Evolutionary conservation across 345 rosid species (phyloP).

Genomic region (Laguncularia racemosa): DNA sequence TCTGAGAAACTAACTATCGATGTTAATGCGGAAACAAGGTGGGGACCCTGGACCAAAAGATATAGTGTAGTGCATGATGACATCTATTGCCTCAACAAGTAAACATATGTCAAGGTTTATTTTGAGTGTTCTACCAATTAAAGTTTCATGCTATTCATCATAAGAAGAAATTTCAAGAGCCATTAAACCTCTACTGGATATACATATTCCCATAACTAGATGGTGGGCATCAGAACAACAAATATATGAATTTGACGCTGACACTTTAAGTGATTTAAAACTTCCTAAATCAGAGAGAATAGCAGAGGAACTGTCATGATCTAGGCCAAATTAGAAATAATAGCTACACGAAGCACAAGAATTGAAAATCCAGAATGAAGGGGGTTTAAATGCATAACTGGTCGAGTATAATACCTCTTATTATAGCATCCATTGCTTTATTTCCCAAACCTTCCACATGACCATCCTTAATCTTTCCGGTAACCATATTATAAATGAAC

Average conservation of each 20-base stretch:
- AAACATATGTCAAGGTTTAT: constrained; percentile 96
- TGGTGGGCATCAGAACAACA: no score
- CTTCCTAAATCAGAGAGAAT: no score
- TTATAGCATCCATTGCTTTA: constrained; percentile 85
- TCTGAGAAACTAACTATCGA: constrained; percentile 18
- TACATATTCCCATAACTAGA: no score
- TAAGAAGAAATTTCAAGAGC: constrained; percentile 74
- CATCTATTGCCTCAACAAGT: constrained; percentile 67
- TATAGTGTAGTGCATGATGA: constrained; percentile 80
- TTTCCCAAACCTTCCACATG: constrained; percentile 97
- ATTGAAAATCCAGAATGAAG: constrained; percentile 13
- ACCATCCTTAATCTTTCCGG: constrained; percentile 93
- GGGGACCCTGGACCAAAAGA: constrained; percentile 84
- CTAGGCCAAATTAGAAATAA: background rate
- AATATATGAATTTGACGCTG: no score
- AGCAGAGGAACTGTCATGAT: background rate
- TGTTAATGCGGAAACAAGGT: constrained; percentile 57
- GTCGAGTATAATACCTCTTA: constrained; percentile 69
- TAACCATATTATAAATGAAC: constrained; percentile 85
- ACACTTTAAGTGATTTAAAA: no score
- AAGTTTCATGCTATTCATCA: constrained; percentile 88
- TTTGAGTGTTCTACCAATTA: constrained; percentile 78
- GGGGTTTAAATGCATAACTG: constrained; percentile 13
- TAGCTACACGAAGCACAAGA: background rate
- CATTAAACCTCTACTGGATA: background rate